phyloP scores from a whole-genome alignment of 169 alveolate genomes.

The Theileria equi region DNA sequence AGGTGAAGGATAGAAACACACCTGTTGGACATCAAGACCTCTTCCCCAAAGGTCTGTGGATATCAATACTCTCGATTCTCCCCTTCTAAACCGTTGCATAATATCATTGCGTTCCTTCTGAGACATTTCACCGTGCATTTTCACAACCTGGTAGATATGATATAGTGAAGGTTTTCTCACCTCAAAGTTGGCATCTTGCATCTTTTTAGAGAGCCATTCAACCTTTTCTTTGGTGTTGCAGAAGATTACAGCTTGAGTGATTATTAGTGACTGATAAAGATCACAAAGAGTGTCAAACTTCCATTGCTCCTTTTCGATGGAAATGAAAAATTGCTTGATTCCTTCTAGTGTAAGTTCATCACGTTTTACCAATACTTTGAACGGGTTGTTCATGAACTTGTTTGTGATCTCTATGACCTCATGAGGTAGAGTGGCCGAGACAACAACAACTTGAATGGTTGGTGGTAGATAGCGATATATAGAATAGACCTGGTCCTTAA shows the following conservation, averaged over 20 bases:
- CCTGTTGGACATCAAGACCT: slow-evolving; percentile 98
- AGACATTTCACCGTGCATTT: slow-evolving; percentile 97
- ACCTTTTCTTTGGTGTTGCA: slow-evolving; percentile 96
- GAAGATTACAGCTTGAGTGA: slow-evolving; percentile 98
- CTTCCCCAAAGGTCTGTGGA: slow-evolving; percentile 99
- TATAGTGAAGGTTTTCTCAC: slow-evolving; percentile 61
- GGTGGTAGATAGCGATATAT: slow-evolving; percentile 95
- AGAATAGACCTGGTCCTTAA: slow-evolving; percentile 95
- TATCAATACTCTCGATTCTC: slow-evolving; percentile 93
- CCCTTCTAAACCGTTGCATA: slow-evolving; percentile 95
- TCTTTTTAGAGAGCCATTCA: slow-evolving; percentile 95
- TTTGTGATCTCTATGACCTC: slow-evolving; percentile 95
- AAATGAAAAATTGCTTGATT: slow-evolving; percentile 95
- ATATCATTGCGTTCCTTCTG: slow-evolving; percentile 96
- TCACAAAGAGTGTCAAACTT: slow-evolving; percentile 97
- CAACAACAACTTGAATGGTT: slow-evolving; percentile 93
- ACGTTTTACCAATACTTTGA: slow-evolving; percentile 95
- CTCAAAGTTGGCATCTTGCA: slow-evolving; percentile 95
- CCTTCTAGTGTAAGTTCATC: slow-evolving; percentile 98
- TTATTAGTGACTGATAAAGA: slow-evolving; percentile 94
- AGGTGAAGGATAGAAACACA: slow-evolving; percentile 9
- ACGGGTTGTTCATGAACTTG: slow-evolving; percentile 97
- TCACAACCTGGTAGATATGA: slow-evolving; percentile 68
- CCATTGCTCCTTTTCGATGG: slow-evolving; percentile 98
- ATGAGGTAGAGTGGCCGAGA: slow-evolving; percentile 98